Base-by-base conservation (phyloP, 139 green algal species). In the Chlamydomonas urium region DNA sequence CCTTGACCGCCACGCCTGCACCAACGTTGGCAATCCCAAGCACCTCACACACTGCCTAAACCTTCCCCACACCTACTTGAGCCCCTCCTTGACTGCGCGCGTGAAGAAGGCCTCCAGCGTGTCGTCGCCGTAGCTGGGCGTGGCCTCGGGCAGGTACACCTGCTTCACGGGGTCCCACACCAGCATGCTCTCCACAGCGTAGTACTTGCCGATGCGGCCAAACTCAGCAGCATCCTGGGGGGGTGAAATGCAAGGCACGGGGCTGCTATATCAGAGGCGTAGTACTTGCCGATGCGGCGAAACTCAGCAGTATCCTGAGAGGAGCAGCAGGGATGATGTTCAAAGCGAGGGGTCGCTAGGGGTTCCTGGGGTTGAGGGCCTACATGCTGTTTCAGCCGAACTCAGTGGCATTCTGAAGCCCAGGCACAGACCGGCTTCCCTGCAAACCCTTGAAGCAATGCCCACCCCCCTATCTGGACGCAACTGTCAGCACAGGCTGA, bases 151-250 rank as follows among this genome's bases (percentile, higher is more conserved):
- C 26, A 89, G 50, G 72, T 98, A 98, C 63, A 65, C 38, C 45
- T 71, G 4, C 63, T 31, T 71, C 8, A 71, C 66, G 35, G 75
- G 73, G 77, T 99, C 90, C 79, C 86, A 95, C 73, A 98, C 85
- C 28, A 99, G 85, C 95, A 99, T 99, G 75, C 75, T 90, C 86
- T 99, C 95, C 31, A 92, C 88, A 1, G 95, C 95, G 76, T 99
- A 99, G 85, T 99, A 99, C 66, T 87, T 88, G 14, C 95, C 95
- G 67, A 99, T 99, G 31, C 85, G 84, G 21, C 85, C 94, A 90
- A 67, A 67, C 71, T 88, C 82, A 2, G 79, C 79, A 14, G 79
- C 66, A 65, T 88, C 82, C 82, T 84, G 60, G 42, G n/a, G n/a
- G n/a, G n/a, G n/a, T n/a, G n/a, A n/a, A n/a, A n/a, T n/a, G n/a